Percentiles rank a stretch among this genome's conserved stretches.
Evolutionary conservation across 768 basidiomycete genomes (phyloP).

Genomic region (Strobilomyces echinocephalus): DNA sequence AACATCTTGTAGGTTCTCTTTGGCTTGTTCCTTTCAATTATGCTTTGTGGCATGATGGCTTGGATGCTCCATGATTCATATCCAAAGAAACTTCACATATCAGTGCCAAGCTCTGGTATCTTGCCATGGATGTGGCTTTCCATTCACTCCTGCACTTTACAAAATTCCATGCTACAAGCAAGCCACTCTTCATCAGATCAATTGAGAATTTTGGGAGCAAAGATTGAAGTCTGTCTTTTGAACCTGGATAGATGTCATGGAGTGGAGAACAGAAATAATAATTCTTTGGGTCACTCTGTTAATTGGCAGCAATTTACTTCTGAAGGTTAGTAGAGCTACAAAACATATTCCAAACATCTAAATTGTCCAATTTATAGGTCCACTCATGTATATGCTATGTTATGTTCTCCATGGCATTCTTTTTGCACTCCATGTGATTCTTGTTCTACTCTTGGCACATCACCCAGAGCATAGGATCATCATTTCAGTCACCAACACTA

Average conservation of each 20-base stretch:
- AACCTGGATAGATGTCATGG: neutral
- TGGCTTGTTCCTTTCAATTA: neutral
- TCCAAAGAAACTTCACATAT: neutral
- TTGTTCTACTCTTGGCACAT: too few relatives aligned
- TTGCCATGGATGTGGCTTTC: neutral
- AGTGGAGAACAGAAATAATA: neutral
- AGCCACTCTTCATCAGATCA: neutral
- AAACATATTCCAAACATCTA: neutral
- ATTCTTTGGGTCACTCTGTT: neutral
- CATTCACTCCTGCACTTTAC: neutral
- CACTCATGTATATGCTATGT: neutral
- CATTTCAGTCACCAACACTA: neutral
- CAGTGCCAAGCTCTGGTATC: neutral
- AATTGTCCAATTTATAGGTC: neutral
- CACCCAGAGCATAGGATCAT: neutral
- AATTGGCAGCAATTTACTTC: too few relatives aligned
- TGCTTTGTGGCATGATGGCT: neutral
- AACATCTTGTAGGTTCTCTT: neutral
- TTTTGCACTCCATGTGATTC: too few relatives aligned
- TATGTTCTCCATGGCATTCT: neutral
- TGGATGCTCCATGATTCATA: neutral
- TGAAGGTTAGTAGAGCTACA: neutral
- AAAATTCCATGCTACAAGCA: neutral
- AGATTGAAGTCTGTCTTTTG: neutral
- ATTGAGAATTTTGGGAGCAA: neutral